phyloP scores from a whole-genome alignment of 345 rosid species.

The Ceriops zippeliana region DNA sequence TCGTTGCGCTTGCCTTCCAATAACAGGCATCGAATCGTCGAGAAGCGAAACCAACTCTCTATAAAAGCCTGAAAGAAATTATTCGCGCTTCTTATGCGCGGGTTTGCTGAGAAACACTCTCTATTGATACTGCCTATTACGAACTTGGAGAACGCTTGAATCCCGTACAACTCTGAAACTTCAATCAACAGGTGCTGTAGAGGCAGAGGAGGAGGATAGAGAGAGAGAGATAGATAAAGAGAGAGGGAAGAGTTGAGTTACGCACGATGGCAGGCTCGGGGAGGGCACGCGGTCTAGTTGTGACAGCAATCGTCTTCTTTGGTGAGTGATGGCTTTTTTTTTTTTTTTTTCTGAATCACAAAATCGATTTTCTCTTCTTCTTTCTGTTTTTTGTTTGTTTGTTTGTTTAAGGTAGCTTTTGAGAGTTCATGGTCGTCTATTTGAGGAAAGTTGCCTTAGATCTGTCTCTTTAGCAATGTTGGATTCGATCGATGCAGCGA shows the following conservation, averaged over 20 bases:
- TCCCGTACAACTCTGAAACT: neutral
- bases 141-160: neutral
- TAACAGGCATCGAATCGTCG: neutral
- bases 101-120: neutral
- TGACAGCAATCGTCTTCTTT: constrained; percentile 47
- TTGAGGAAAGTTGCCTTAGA: too few species aligned
- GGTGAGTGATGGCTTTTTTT: constrained; percentile 38
- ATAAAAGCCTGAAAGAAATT: neutral
- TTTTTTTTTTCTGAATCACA: neutral
- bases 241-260: neutral
- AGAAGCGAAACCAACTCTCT: neutral
- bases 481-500: too few species aligned
- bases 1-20: neutral
- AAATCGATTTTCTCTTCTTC: constrained; percentile 3
- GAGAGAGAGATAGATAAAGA: neutral
- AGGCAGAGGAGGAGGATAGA: too few species aligned
- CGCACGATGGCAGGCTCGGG: constrained; percentile 51
- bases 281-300: constrained; percentile 49
- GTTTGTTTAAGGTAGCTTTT: neutral
- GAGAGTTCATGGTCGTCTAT: neutral
- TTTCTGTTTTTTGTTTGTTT: neutral
- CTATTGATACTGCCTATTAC: too few species aligned
- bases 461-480: too few species aligned
- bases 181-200: neutral
- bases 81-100: too few species aligned